phyloP scores from a whole-genome alignment of 305 asterid genomes.

The Solanum hybrid region DNA sequence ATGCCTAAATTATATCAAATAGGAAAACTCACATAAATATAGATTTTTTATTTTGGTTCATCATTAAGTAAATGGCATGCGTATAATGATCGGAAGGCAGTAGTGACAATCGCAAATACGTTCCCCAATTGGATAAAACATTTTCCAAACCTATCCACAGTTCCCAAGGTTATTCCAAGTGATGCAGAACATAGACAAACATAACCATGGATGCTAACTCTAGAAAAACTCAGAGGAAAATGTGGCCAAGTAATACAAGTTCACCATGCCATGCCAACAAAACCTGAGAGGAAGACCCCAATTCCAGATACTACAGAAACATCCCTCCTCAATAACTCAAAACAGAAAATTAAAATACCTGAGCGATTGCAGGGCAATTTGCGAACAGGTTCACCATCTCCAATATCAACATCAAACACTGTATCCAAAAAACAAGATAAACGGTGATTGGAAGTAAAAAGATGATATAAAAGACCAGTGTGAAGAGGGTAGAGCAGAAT shows the following conservation, averaged over 20 bases:
- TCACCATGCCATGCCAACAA: background rate
- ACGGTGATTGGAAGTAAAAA: slow-evolving; percentile 16
- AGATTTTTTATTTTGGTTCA: background rate
- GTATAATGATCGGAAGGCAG: background rate
- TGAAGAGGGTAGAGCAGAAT: slow-evolving; percentile 11
- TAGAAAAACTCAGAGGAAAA: background rate
- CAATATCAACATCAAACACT: slow-evolving; percentile 98
- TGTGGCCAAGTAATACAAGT: background rate
- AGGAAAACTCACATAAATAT: background rate
- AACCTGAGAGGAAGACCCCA: background rate
- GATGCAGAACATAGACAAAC: background rate
- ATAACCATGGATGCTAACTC: background rate
- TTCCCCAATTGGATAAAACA: background rate
- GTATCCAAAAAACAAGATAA: slow-evolving; percentile 15
- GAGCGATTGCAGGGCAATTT: slow-evolving; percentile 87
- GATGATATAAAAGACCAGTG: background rate
- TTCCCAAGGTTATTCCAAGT: background rate
- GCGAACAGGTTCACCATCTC: slow-evolving; percentile 94
- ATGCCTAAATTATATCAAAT: background rate
- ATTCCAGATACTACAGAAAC: background rate
- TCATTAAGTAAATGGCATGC: background rate
- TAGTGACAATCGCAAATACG: background rate
- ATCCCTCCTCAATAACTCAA: background rate
- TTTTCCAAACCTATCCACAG: background rate
- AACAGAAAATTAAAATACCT: slow-evolving; percentile 34